These are phyloP conservation scores for Phytophthora idaei DNA, from an alignment of 352 stramenopile genomes.

Conservation along the genomic window DNA sequence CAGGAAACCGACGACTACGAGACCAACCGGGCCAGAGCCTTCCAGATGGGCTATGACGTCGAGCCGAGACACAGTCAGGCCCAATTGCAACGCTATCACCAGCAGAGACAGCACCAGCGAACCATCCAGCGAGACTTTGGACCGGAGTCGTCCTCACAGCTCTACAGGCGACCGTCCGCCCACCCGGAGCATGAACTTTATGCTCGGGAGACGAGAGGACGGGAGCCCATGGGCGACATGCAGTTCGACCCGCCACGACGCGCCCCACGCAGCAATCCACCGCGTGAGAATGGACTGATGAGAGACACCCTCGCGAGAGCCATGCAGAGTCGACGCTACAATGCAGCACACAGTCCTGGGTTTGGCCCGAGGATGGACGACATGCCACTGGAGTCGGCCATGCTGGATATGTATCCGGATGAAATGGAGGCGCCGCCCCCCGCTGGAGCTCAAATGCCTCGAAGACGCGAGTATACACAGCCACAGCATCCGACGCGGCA, in stretches of 20 bases:
- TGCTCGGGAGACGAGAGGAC: conserved; percentile 21
- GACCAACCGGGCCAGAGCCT: conserved; percentile 13
- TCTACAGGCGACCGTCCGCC: conserved; percentile 28
- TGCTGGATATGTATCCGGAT: conserved; percentile 31
- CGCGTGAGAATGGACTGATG: conserved; percentile 17
- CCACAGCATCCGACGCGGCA: conserved; percentile 22
- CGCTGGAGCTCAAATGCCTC: neutral
- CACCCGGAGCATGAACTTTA: conserved; percentile 27
- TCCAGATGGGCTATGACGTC: conserved; percentile 36
- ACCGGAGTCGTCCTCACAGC: conserved; percentile 18
- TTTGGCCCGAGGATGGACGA: conserved; percentile 23
- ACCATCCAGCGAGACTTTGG: conserved; percentile 28
- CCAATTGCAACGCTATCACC: conserved; percentile 45
- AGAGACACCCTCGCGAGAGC: conserved; percentile 6
- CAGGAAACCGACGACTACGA: conserved; percentile 26
- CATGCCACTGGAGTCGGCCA: conserved; percentile 27
- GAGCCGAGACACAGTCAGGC: conserved; percentile 40
- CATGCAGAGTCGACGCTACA: conserved; percentile 20
- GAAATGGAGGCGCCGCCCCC: conserved; percentile 5
- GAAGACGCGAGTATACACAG: conserved; percentile 31
- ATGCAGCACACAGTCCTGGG: conserved; percentile 6
- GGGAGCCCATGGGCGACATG: conserved; percentile 10
- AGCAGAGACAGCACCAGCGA: conserved; percentile 45
- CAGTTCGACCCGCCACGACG: conserved; percentile 28
- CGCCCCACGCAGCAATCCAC: conserved; percentile 48